A percentile compares a stretch with the other conserved stretches of the same genome.
Evolutionary conservation across 1,284 basidiomycete species (phyloP).

Genomic region (Heimioporus punctisporus): DNA sequence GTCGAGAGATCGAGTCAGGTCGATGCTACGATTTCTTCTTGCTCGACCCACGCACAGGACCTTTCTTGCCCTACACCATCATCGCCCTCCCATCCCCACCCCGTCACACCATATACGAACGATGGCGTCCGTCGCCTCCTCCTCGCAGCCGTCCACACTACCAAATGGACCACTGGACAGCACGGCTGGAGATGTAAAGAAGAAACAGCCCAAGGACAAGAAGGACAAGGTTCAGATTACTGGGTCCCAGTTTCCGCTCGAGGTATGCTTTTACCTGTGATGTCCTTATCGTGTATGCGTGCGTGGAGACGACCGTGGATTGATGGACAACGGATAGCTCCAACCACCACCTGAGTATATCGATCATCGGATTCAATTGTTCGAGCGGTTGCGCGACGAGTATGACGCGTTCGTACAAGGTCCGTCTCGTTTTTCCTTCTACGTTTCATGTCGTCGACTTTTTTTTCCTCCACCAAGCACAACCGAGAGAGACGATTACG

Average conservation of each 20-base stretch:
- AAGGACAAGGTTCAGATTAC: slow-evolving; percentile 47
- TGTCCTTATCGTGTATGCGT: too few relatives aligned
- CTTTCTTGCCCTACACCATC: slow-evolving; percentile 13
- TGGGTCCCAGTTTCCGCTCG: slow-evolving; percentile 56
- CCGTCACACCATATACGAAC: slow-evolving; percentile 5
- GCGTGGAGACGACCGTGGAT: background rate
- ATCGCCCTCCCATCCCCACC: background rate
- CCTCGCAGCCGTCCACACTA: slow-evolving; percentile 38
- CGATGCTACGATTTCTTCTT: slow-evolving; percentile 28
- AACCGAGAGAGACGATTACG: slow-evolving; percentile 83
- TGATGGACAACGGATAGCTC: slow-evolving; percentile 49
- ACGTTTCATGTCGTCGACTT: background rate
- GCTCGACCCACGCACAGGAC: slow-evolving; percentile 18
- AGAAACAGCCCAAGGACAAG: slow-evolving; percentile 48
- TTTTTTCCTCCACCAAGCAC: slow-evolving; percentile 47
- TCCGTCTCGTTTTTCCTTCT: slow-evolving; percentile 25
- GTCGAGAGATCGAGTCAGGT: slow-evolving; percentile 17
- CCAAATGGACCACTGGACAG: slow-evolving; percentile 27
- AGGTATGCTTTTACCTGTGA: slow-evolving; percentile 43
- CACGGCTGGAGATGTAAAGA: slow-evolving; percentile 35
- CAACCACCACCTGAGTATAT: slow-evolving; percentile 89
- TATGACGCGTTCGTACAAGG: slow-evolving; percentile 83
- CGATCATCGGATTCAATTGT: slow-evolving; percentile 89
- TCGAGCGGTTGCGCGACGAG: slow-evolving; percentile 88
- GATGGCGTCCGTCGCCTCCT: slow-evolving; percentile 37